These are phyloP conservation scores for Cryptococcus sp. DNA, from an alignment of 1,284 basidiomycete genomes.

Conservation along the genomic window DNA sequence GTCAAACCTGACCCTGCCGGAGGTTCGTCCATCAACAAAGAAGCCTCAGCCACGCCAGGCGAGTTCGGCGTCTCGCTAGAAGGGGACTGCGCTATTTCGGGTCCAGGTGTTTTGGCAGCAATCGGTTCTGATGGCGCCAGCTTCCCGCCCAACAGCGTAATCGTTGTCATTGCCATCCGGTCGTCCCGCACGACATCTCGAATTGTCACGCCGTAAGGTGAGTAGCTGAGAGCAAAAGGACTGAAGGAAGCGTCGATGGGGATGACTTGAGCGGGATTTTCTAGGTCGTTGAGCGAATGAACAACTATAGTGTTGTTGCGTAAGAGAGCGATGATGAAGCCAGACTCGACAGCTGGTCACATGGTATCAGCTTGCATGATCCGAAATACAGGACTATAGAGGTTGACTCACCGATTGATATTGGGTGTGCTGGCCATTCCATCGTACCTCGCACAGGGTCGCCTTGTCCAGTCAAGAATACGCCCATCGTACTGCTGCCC, in stretches of 20 bases:
- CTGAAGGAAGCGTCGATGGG: conserved; percentile 55
- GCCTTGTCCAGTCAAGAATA: conserved; percentile 79
- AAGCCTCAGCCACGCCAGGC: conserved; percentile 9
- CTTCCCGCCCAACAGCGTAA: conserved; percentile 37
- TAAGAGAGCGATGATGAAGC: conserved; percentile 74
- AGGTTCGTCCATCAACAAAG: conserved; percentile 34
- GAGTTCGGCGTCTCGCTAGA: conserved; percentile 3
- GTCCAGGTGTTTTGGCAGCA: background rate
- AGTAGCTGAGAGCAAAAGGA: conserved; percentile 43
- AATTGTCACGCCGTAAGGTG: conserved; percentile 50
- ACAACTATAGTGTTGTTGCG: conserved; percentile 76
- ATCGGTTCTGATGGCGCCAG: conserved; percentile 17
- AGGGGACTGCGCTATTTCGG: conserved; percentile 2
- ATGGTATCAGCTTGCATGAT: conserved; percentile 6
- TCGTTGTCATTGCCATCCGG: conserved; percentile 32
- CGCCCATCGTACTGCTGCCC: conserved; percentile 70
- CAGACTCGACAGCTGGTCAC: conserved; percentile 71
- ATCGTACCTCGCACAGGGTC: conserved; percentile 86
- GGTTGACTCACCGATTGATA: conserved; percentile 66
- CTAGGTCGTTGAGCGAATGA: conserved; percentile 74
- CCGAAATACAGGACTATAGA: background rate
- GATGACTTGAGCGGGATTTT: conserved; percentile 68
- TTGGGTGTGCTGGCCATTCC: conserved; percentile 77
- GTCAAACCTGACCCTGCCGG: conserved; percentile 46
- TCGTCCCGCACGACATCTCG: conserved; percentile 47